A percentile compares a stretch with the other conserved stretches of the same genome.
These are phyloP conservation scores for Mangifera indica DNA, from an alignment of 345 rosid species.

Conservation along the genomic window DNA sequence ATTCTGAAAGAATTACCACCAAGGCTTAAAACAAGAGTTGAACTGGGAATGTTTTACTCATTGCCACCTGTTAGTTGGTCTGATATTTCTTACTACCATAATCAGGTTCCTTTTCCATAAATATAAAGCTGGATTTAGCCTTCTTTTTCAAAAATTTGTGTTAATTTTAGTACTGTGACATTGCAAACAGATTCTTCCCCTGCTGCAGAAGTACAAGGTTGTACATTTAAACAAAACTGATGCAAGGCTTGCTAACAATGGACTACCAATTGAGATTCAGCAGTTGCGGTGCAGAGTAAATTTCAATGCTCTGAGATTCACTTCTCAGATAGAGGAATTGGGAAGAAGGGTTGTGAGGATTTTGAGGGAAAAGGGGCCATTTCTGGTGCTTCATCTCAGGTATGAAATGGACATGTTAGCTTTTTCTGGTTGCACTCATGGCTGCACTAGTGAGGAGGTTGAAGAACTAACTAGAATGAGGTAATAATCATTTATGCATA, in stretches of 20 bases:
- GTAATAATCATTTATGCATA: slow-evolving; percentile 32
- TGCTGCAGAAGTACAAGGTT: slow-evolving; percentile 76
- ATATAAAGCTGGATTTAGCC: not conserved
- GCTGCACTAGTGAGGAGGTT: slow-evolving; percentile 76
- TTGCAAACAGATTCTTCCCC: slow-evolving; percentile 79
- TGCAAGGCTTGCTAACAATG: slow-evolving; percentile 88
- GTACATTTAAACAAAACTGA: slow-evolving; percentile 86
- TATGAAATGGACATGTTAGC: slow-evolving; percentile 99
- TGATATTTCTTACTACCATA: slow-evolving; percentile 69
- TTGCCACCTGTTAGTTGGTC: slow-evolving; percentile 97
- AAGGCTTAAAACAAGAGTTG: slow-evolving; percentile 70
- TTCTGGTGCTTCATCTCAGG: slow-evolving; percentile 87
- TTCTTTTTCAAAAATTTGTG: slow-evolving; percentile 12
- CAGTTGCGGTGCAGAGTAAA: slow-evolving; percentile 89
- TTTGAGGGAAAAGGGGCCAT: slow-evolving; percentile 81
- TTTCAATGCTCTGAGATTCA: slow-evolving; percentile 74
- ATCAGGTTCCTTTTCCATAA: slow-evolving; percentile 50
- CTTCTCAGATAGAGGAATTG: slow-evolving; percentile 75
- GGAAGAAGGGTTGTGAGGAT: slow-evolving; percentile 69
- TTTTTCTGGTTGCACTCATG: slow-evolving; percentile 93
- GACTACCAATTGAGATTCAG: slow-evolving; percentile 74
- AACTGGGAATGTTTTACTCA: slow-evolving; percentile 58
- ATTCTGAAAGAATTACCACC: slow-evolving; percentile 81
- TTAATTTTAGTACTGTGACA: not conserved
- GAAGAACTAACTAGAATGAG: slow-evolving; percentile 84